A percentile compares a stretch with the other conserved stretches of the same genome.
Evolutionary conservation across 1,284 basidiomycete species (phyloP).

Genomic region (Irpex sp.): DNA sequence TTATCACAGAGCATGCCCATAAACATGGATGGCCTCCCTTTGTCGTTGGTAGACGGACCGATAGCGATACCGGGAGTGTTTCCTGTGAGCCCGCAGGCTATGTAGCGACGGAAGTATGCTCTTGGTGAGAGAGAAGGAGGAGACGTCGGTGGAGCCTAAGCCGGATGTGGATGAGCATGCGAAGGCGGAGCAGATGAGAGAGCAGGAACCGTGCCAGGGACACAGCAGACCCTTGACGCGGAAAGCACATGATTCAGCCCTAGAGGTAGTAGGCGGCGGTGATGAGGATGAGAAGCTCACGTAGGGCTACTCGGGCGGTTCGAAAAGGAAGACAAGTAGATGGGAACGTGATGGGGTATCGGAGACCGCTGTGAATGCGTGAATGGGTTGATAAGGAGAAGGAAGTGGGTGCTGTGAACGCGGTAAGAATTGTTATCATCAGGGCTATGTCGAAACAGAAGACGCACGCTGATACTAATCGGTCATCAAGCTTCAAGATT

Average conservation of each 20-base stretch:
- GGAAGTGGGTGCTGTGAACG: neutral
- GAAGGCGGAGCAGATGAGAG: neutral
- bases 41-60: neutral
- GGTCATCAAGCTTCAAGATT: neutral
- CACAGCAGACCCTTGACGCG: constrained; percentile 18
- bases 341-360: neutral
- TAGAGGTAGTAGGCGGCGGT: neutral
- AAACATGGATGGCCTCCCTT: constrained; percentile 15
- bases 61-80: constrained; percentile 18
- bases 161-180: constrained; percentile 36
- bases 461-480: neutral
- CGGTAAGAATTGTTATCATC: neutral
- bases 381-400: neutral
- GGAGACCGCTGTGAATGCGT: no score
- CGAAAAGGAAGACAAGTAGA: neutral
- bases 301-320: neutral
- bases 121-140: constrained; percentile 31
- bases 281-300: constrained; percentile 1
- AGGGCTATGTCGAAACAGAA: neutral
- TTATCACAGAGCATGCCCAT: constrained; percentile 22
- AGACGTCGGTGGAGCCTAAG: constrained; percentile 33
- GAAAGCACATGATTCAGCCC: constrained; percentile 12
- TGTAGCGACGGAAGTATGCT: constrained; percentile 47
- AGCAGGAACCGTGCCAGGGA: neutral
- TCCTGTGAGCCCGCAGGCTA: constrained; percentile 20